These are phyloP conservation scores for Ophiorrhiza pumila DNA, from an alignment of 257 asterid genomes.

Conservation along the genomic window DNA sequence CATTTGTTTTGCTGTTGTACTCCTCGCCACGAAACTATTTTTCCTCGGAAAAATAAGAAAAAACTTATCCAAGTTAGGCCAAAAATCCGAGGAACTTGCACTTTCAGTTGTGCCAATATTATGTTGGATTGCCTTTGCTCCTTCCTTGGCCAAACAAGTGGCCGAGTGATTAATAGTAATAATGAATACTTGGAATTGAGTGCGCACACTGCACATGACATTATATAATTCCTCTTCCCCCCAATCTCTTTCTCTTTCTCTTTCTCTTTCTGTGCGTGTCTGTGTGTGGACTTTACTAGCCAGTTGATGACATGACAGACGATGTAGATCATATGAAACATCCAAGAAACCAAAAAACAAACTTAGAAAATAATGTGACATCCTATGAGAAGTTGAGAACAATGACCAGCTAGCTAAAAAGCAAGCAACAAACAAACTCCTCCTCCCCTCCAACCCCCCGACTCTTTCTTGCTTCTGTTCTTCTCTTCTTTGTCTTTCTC, in stretches of 20 bases:
- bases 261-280: neutral
- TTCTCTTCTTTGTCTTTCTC: slow-evolving; percentile 3
- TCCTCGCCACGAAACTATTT: neutral
- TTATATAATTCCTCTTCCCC: no score
- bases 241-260: neutral
- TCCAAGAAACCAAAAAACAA: slow-evolving; percentile 21
- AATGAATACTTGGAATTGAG: neutral
- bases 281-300: neutral
- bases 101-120: neutral
- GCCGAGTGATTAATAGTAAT: no score
- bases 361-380: slow-evolving; percentile 20
- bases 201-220: slow-evolving; percentile 5
- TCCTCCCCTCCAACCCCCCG: no score
- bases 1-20: neutral
- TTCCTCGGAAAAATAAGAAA: neutral
- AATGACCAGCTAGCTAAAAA: slow-evolving; percentile 54
- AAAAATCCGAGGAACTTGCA: neutral
- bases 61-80: neutral
- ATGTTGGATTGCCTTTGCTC: neutral
- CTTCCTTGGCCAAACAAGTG: no score
- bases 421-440: slow-evolving; percentile 19
- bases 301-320: neutral
- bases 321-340: slow-evolving; percentile 15
- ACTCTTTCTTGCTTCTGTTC: no score
- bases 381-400: slow-evolving; percentile 35